These are phyloP conservation scores for Xanthoconium purpureum DNA, from an alignment of 768 basidiomycete genomes.

Conservation along the genomic window DNA sequence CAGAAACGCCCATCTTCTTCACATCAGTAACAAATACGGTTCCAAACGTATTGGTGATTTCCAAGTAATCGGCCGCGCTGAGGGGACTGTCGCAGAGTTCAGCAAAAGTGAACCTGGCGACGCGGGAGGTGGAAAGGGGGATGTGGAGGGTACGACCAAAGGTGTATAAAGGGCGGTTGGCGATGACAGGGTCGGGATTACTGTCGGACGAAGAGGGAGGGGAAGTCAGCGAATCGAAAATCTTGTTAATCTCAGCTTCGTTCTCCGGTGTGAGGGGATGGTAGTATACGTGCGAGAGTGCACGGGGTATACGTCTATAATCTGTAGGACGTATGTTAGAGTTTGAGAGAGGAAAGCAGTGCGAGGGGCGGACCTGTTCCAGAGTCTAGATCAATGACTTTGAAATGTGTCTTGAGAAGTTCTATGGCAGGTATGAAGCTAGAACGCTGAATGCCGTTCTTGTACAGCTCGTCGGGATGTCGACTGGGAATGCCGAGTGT, in stretches of 20 bases:
- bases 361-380: conserved; percentile 64
- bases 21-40: conserved; percentile 88
- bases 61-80: conserved; percentile 94
- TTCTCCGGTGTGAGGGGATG: conserved; percentile 71
- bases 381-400: conserved; percentile 92
- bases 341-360: neutral
- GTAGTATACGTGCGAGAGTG: conserved; percentile 92
- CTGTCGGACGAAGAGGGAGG: conserved; percentile 37
- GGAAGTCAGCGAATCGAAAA: conserved; percentile 72
- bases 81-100: conserved; percentile 87
- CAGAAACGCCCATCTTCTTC: conserved; percentile 80
- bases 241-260: conserved; percentile 68
- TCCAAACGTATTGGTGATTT: conserved; percentile 83
- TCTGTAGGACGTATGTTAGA: conserved; percentile 45
- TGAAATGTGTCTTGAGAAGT: conserved; percentile 81
- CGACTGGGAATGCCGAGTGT: conserved; percentile 52
- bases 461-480: conserved; percentile 95
- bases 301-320: conserved; percentile 90
- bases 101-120: conserved; percentile 84
- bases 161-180: conserved; percentile 65
- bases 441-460: conserved; percentile 95
- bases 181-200: conserved; percentile 48
- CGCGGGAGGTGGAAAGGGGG: conserved; percentile 72
- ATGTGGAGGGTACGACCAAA: conserved; percentile 87
- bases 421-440: conserved; percentile 96